phyloP scores from a whole-genome alignment of 345 rosid species.

The Sonneratia alba region DNA sequence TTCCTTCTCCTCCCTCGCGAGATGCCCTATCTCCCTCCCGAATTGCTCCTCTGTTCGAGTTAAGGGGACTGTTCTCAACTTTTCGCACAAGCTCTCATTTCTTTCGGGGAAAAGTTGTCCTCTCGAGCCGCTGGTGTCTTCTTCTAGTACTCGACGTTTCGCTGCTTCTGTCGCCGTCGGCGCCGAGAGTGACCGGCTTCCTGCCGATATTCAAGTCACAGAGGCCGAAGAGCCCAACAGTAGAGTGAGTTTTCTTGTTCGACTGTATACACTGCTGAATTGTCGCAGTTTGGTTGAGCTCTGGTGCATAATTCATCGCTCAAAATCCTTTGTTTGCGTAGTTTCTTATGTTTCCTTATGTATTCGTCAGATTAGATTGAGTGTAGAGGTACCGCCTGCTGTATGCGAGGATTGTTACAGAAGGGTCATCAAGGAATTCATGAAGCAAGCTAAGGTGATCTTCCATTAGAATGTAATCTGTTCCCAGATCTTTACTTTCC shows the following conservation, averaged over 20 bases:
- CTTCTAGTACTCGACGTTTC: constrained; percentile 9
- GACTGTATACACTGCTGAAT: background rate
- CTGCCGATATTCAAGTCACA: constrained; percentile 52
- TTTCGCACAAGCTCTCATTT: constrained; percentile 19
- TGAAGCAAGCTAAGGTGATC: constrained; percentile 64
- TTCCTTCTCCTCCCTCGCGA: constrained; percentile 9
- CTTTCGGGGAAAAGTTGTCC: constrained; percentile 28
- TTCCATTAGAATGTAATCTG: background rate
- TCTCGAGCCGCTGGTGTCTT: constrained; percentile 11
- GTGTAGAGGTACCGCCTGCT: constrained; percentile 58
- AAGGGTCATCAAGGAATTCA: constrained; percentile 58
- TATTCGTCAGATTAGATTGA: constrained; percentile 49
- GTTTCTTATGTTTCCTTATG: background rate
- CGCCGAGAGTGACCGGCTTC: constrained; percentile 47
- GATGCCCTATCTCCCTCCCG: constrained; percentile 15
- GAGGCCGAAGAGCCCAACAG: constrained; percentile 58
- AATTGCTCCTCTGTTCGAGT: constrained; percentile 21
- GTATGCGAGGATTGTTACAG: constrained; percentile 75
- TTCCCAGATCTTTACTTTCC: background rate
- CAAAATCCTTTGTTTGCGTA: background rate
- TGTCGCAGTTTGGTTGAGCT: too few relatives aligned
- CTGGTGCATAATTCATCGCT: background rate
- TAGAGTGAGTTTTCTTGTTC: constrained; percentile 33
- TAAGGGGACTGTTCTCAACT: constrained; percentile 13
- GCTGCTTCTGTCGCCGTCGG: constrained; percentile 31